phyloP scores from a whole-genome alignment of 352 stramenopile genomes.

The Peronospora destructor region DNA sequence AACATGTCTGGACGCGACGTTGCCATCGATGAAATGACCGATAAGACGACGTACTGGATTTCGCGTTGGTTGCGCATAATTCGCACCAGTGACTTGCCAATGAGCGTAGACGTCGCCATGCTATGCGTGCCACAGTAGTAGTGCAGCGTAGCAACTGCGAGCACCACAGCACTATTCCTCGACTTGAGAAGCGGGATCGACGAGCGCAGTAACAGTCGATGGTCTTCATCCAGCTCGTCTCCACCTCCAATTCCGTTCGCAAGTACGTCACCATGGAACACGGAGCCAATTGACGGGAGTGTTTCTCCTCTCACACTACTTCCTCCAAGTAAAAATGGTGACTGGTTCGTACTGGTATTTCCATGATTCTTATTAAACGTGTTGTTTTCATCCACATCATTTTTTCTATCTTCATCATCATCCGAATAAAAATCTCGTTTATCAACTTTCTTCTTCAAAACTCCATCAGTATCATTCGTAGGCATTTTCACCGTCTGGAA shows the following conservation, averaged over 20 bases:
- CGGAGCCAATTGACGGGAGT: slow-evolving; percentile 62
- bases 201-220: slow-evolving; percentile 91
- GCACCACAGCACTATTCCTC: slow-evolving; percentile 94
- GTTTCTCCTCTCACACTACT: slow-evolving; percentile 30
- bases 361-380: slow-evolving; percentile 16
- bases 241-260: slow-evolving; percentile 57
- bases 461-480: slow-evolving; percentile 49
- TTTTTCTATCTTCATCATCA: slow-evolving; percentile 90
- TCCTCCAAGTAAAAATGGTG: slow-evolving; percentile 41
- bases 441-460: slow-evolving; percentile 66
- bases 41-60: slow-evolving; percentile 97
- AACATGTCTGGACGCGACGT: slow-evolving; percentile 94
- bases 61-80: slow-evolving; percentile 95
- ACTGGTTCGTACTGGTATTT: slow-evolving; percentile 26
- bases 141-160: slow-evolving; percentile 93
- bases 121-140: slow-evolving; percentile 94
- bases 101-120: slow-evolving; percentile 79
- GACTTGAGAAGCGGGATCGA: slow-evolving; percentile 95
- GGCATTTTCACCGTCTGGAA: slow-evolving; percentile 69
- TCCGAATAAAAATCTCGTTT: slow-evolving; percentile 94
- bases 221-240: slow-evolving; percentile 92
- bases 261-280: slow-evolving; percentile 64
- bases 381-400: slow-evolving; percentile 8
- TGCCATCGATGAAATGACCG: slow-evolving; percentile 92
- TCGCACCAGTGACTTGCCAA: slow-evolving; percentile 94